Conservation (phyloP, 1,284 basidiomycete species). For the Irpex lacteus region DNA sequence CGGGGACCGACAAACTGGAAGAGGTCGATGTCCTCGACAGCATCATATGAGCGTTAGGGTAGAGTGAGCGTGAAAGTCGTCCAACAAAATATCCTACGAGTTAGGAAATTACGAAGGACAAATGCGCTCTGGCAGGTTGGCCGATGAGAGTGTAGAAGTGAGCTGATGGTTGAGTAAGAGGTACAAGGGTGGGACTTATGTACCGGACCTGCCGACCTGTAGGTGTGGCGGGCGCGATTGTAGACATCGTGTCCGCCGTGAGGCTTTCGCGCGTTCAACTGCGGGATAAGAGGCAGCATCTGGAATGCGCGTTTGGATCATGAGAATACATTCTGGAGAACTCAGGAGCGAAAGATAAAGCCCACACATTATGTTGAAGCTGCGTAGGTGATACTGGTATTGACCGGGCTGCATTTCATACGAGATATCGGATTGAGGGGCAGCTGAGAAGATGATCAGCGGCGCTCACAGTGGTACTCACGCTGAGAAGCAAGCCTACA, state of each 20-base stretch:
- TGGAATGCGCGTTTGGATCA: neutral
- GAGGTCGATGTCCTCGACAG: conserved; percentile 13
- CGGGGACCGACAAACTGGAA: conserved; percentile 19
- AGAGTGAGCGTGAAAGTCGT: neutral
- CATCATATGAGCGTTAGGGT: conserved; percentile 4
- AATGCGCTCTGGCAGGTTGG: neutral
- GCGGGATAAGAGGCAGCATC: neutral
- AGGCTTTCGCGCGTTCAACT: neutral
- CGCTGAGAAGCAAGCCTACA: neutral
- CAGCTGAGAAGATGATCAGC: neutral
- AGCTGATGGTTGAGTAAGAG: neutral
- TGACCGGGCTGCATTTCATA: neutral
- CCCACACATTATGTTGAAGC: neutral
- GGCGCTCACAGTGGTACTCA: neutral
- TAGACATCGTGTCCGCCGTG: neutral
- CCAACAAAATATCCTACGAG: neutral
- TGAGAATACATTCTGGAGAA: neutral
- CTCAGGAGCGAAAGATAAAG: neutral
- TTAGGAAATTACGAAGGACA: neutral
- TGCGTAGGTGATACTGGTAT: neutral
- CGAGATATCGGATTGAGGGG: neutral
- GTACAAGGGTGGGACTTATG: neutral
- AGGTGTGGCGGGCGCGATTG: neutral
- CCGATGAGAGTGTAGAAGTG: neutral
- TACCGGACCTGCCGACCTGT: neutral